phyloP scores from a whole-genome alignment of 1,284 basidiomycete genomes.

The Moniliophthora roreri region DNA sequence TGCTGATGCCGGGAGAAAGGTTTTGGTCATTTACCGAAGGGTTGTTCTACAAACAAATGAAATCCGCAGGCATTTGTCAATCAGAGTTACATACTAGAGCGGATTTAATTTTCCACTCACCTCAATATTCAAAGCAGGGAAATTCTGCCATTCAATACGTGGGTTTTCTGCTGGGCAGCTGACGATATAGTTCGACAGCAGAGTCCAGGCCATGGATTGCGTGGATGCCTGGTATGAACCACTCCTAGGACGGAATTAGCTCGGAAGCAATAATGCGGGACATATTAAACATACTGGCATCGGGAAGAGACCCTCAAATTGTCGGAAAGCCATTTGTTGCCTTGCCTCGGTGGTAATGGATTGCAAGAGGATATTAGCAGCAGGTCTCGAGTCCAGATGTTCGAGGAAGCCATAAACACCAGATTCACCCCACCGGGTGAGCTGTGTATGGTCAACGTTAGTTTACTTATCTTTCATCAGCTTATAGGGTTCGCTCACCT shows the following conservation, averaged over 20 bases:
- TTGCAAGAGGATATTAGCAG: conserved; percentile 57
- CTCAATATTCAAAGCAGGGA: conserved; percentile 49
- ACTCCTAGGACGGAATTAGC: conserved; percentile 23
- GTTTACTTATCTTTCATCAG: neutral
- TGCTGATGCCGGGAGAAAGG: neutral
- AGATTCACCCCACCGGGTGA: conserved; percentile 59
- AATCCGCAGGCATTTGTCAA: neutral
- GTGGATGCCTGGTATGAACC: conserved; percentile 53
- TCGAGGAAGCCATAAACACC: conserved; percentile 62
- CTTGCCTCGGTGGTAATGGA: conserved; percentile 65
- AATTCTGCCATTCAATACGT: conserved; percentile 54
- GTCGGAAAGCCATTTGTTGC: conserved; percentile 69
- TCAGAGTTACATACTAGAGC: neutral
- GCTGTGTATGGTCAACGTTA: conserved; percentile 17
- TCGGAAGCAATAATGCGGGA: neutral
- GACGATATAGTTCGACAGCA: conserved; percentile 57
- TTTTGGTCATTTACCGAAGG: conserved; percentile 15
- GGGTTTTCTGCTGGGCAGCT: conserved; percentile 61
- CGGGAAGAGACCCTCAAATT: conserved; percentile 63
- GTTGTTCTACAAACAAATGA: conserved; percentile 24
- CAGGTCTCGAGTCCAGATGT: conserved; percentile 59
- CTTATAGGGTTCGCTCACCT: conserved; percentile 25
- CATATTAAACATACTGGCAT: conserved; percentile 45
- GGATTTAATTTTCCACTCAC: conserved; percentile 23
- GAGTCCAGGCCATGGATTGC: conserved; percentile 63